Evolutionary conservation across 805 yeast species (phyloP).

Genomic region (Pichia nanzhaoensis): DNA sequence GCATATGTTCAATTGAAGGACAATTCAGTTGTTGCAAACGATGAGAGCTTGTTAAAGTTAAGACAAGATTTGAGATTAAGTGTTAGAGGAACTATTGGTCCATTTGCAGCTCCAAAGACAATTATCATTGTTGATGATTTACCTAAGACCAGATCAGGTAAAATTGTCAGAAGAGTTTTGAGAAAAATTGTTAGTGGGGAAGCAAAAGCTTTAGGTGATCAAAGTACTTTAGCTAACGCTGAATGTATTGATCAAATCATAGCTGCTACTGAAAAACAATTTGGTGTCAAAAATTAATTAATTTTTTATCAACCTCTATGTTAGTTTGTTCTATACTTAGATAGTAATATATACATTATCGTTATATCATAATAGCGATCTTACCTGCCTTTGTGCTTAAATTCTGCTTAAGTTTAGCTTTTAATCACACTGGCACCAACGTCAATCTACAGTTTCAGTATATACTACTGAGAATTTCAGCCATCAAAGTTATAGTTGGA

Average conservation of each 20-base stretch:
- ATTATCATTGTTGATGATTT: conserved; percentile 77
- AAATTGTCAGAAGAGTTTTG: conserved; percentile 96
- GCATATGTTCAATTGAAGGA: conserved; percentile 86
- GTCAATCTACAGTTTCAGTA: too few relatives aligned
- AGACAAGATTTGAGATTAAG: conserved; percentile 75
- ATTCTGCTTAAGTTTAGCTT: too few relatives aligned
- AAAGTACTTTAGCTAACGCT: conserved; percentile 84
- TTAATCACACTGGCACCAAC: too few relatives aligned
- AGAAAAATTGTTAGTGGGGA: conserved; percentile 91
- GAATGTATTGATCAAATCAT: conserved; percentile 74
- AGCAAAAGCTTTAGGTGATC: conserved; percentile 88
- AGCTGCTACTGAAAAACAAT: conserved; percentile 49
- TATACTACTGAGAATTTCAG: too few relatives aligned
- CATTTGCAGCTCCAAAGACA: conserved; percentile 92
- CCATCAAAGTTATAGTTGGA: too few relatives aligned
- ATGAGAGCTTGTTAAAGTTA: conserved; percentile 43
- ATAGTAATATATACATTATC: too few relatives aligned
- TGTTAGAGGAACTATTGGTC: conserved; percentile 88
- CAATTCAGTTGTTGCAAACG: conserved; percentile 34
- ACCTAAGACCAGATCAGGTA: conserved; percentile 98
- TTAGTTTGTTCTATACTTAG: neutral
- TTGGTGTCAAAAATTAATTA: conserved; percentile 29
- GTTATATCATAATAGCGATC: too few relatives aligned
- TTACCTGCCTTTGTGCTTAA: too few relatives aligned
- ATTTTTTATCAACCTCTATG: neutral